Percentiles rank a stretch among this genome's conserved stretches.
These are phyloP conservation scores for Hyaloscypha finlandica DNA, from an alignment of 495 filamentous ascomycete species.

Conservation along the genomic window DNA sequence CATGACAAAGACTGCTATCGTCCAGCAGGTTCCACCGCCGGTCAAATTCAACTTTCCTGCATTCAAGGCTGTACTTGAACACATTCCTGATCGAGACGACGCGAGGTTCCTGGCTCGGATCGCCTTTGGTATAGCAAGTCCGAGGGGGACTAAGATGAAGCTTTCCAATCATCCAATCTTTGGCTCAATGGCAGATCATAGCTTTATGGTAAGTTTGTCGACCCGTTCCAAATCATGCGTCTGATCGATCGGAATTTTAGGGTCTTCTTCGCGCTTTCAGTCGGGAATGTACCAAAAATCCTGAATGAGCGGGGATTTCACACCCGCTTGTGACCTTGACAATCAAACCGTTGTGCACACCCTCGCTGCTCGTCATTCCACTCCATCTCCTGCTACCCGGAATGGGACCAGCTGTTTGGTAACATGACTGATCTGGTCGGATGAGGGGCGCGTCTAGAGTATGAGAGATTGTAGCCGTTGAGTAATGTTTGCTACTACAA, in stretches of 20 bases:
- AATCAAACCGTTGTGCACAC: too few species aligned
- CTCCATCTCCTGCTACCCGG: too few species aligned
- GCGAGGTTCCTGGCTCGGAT: constrained; percentile 54
- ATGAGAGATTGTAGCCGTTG: too few species aligned
- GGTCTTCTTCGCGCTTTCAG: constrained; percentile 1
- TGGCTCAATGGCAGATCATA: constrained; percentile 50
- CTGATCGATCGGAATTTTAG: neutral
- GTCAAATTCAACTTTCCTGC: constrained; percentile 36
- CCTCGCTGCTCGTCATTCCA: too few species aligned
- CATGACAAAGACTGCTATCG: constrained; percentile 41
- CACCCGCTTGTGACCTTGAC: too few species aligned
- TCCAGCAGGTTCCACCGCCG: constrained; percentile 30
- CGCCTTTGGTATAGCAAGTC: constrained; percentile 60
- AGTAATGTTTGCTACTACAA: too few species aligned
- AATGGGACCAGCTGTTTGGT: too few species aligned
- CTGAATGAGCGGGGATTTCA: too few species aligned
- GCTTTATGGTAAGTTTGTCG: constrained; percentile 43
- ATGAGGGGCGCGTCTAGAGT: too few species aligned
- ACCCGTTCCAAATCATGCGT: neutral
- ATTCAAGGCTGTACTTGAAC: constrained; percentile 43
- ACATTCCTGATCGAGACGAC: constrained; percentile 50
- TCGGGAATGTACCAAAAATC: neutral
- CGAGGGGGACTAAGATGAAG: constrained; percentile 45
- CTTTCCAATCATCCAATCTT: constrained; percentile 45
- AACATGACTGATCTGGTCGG: too few species aligned